Base-by-base conservation (phyloP, 139 green algal genomes). In the Chlamydomonas urium region DNA sequence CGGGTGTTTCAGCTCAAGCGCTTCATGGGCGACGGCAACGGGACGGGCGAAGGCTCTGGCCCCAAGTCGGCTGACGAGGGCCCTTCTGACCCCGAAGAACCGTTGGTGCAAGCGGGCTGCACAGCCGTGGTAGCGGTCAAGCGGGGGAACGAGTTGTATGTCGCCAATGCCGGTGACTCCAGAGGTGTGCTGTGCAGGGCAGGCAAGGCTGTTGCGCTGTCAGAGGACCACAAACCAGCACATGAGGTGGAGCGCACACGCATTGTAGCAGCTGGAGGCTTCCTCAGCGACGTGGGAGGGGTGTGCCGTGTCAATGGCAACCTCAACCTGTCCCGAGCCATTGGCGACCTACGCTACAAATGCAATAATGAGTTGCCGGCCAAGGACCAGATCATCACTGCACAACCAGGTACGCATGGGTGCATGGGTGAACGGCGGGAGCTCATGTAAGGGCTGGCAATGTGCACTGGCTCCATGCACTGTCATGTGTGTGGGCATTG, bases 331-430 rank as follows among this genome's bases (percentile, higher is more conserved):
- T 95, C 87, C 2, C 85, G 94, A 33, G 96, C 94, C 0, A 96
- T 99, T 65, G 94, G 94, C 0, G 94, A 99, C 77, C 82, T 99
- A 47, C 92, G 92, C 71, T 98, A 98, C 80, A 98, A 98, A 85
- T 75, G 65, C 59, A 93, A 95, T 70, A 63, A 10, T 4, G 66
- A 88, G 58, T 76, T 92, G 32, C 71, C 75, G 0, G 65, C 81
- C 1, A 83, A 85, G 71, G 84, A 88, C 47, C 85, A 93, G 75
- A 91, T 93, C 77, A 91, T 96, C 66, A 94, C 90, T n/a, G 91
- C 91, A 6, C 75, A 94, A 66, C 90, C 90, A 1, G n/a, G n/a
- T n/a, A n/a, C n/a, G n/a, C n/a, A n/a, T n/a, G n/a, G n/a, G n/a
- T n/a, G n/a, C n/a, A n/a, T n/a, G n/a, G n/a, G n/a, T n/a, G n/a